Evolutionary conservation across 2,329 filamentous ascomycete genomes (phyloP).

Genomic region (Trichoderma lentiforme): DNA sequence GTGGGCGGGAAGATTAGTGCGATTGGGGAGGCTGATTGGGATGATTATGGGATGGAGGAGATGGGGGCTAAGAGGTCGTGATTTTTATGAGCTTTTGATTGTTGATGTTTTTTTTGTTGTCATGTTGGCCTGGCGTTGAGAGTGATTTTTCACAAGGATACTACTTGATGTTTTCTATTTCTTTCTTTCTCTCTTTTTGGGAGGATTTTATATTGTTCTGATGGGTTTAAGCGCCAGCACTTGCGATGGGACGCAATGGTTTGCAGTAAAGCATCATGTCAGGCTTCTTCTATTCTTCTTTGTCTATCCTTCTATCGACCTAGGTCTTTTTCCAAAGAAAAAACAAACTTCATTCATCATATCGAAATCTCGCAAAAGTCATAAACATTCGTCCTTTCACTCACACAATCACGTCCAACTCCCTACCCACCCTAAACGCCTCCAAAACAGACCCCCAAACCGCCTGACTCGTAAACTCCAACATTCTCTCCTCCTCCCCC

Average conservation of each 20-base stretch:
- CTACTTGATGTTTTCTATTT: neutral
- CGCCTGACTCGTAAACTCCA: conserved; percentile 34
- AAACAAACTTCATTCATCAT: neutral
- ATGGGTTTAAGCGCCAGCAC: neutral
- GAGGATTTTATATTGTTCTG: neutral
- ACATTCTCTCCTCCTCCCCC: conserved; percentile 16
- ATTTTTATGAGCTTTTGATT: neutral
- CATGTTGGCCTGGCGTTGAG: conserved; percentile 1
- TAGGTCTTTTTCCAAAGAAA: neutral
- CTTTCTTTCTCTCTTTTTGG: neutral
- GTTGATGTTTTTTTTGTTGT: neutral
- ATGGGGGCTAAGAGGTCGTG: conserved; percentile 65
- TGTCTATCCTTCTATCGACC: neutral
- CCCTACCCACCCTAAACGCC: conserved; percentile 29
- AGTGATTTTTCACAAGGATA: neutral
- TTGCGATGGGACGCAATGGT: neutral
- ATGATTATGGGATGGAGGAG: conserved; percentile 63
- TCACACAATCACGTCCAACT: neutral
- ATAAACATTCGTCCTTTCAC: too few species aligned
- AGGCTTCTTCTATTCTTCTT: neutral
- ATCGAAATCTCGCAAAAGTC: neutral
- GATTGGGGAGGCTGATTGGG: conserved; percentile 53
- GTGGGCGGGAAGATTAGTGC: conserved; percentile 59
- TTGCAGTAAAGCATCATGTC: neutral
- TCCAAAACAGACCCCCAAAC: conserved; percentile 33